phyloP scores from a whole-genome alignment of 495 filamentous ascomycete genomes.

The Cairneyella variabilis region DNA sequence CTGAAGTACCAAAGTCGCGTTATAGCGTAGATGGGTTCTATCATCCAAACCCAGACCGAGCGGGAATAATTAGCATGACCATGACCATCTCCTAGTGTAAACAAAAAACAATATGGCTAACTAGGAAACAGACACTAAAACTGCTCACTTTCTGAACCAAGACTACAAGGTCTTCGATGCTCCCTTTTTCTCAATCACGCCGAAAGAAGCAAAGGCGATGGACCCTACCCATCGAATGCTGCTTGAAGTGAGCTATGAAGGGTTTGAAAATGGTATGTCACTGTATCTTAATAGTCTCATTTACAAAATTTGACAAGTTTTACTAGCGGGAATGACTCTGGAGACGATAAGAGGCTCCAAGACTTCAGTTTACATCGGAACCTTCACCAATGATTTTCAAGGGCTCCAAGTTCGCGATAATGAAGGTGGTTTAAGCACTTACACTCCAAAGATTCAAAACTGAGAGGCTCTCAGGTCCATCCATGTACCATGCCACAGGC shows the following conservation, averaged over 20 bases:
- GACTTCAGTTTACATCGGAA: constrained; percentile 31
- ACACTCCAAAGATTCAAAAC: too few relatives aligned
- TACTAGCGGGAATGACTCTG: constrained; percentile 42
- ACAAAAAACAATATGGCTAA: not conserved
- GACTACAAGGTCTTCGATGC: constrained; percentile 54
- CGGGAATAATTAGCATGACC: not conserved
- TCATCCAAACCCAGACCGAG: constrained; percentile 34
- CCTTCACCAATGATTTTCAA: constrained; percentile 36
- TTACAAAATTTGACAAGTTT: not conserved
- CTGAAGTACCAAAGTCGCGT: constrained; percentile 37
- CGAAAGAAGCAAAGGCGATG: constrained; percentile 43
- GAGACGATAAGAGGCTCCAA: constrained; percentile 25
- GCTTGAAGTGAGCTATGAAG: constrained; percentile 54
- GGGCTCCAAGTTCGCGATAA: constrained; percentile 31
- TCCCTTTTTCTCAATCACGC: constrained; percentile 53
- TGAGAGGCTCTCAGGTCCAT: too few relatives aligned
- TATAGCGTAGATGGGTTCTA: constrained; percentile 46
- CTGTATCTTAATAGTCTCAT: not conserved
- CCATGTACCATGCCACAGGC: constrained; percentile 14
- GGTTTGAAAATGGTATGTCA: constrained; percentile 39
- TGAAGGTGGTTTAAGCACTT: too few relatives aligned
- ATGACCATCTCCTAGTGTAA: not conserved
- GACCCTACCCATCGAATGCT: constrained; percentile 54
- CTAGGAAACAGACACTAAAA: constrained; percentile 18
- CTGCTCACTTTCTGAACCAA: constrained; percentile 45